Conservation (phyloP, 75 land plant species). For the Chamaecyparis obtusa region DNA sequence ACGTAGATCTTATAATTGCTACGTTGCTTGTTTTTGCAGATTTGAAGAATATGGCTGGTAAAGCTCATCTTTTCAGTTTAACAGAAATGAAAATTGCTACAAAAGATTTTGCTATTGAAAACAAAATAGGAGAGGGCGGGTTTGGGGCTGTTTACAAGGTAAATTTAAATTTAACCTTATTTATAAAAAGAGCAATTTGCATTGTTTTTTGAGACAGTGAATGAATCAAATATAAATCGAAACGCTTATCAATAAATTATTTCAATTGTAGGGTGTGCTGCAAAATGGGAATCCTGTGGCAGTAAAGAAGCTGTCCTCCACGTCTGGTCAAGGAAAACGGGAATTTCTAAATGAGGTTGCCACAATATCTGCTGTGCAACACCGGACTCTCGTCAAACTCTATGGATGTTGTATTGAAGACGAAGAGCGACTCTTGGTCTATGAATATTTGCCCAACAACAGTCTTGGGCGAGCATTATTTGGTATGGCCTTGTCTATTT, state of each 20-base stretch:
- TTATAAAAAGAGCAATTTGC: too few species aligned
- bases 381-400: conserved; percentile 25
- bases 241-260: background rate
- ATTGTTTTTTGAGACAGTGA: too few species aligned
- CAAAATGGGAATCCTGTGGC: conserved; percentile 13
- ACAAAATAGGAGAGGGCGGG: conserved; percentile 28
- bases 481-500: conserved; percentile 8
- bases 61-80: conserved; percentile 1
- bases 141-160: conserved; percentile 39
- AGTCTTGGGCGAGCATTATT: conserved; percentile 15
- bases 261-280: conserved; percentile 5
- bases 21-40: background rate
- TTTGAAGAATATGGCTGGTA: conserved; percentile 1
- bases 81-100: conserved; percentile 4
- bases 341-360: conserved; percentile 28
- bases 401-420: conserved; percentile 20
- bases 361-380: conserved; percentile 19
- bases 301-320: conserved; percentile 17
- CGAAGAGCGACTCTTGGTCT: conserved; percentile 27
- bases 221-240: background rate
- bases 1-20: background rate
- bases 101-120: conserved; percentile 8
- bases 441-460: conserved; percentile 28
- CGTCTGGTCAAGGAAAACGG: conserved; percentile 13
- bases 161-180: background rate